Conservation (phyloP, 495 filamentous ascomycete genomes). For the Lasiosphaeria ovina region DNA sequence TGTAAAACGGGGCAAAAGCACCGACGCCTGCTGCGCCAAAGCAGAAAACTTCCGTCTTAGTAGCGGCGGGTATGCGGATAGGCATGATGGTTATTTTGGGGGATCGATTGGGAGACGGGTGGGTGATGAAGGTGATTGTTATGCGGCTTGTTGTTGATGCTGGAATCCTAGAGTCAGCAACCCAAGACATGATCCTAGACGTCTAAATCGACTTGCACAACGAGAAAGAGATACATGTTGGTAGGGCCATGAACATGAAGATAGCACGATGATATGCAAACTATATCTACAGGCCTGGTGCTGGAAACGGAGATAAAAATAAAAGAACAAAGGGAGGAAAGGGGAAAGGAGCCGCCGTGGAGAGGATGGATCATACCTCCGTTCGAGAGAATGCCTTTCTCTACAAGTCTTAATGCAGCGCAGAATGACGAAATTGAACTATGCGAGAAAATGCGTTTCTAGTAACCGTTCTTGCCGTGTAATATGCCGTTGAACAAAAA, state of each 20-base stretch:
- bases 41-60: slow-evolving; percentile 38
- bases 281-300: too few relatives aligned
- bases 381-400: background rate
- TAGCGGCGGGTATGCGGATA: slow-evolving; percentile 44
- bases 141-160: slow-evolving; percentile 1
- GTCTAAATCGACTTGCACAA: too few relatives aligned
- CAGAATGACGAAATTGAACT: background rate
- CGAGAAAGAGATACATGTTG: too few relatives aligned
- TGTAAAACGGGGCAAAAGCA: slow-evolving; percentile 48
- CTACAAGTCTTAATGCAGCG: background rate
- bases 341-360: too few relatives aligned
- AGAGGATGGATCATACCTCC: too few relatives aligned
- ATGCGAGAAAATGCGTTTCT: background rate
- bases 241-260: too few relatives aligned
- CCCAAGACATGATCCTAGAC: too few relatives aligned
- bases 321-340: too few relatives aligned
- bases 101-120: background rate
- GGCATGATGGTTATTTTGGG: slow-evolving; percentile 38
- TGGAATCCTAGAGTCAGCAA: slow-evolving; percentile 3
- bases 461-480: slow-evolving; percentile 4
- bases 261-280: too few relatives aligned
- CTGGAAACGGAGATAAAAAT: too few relatives aligned
- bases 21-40: slow-evolving; percentile 43
- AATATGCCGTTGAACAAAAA: slow-evolving; percentile 6
- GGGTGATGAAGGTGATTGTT: slow-evolving; percentile 3